These are phyloP conservation scores for Olyra latifolia DNA, from an alignment of 176 grass and related monocot species.

Conservation along the genomic window DNA sequence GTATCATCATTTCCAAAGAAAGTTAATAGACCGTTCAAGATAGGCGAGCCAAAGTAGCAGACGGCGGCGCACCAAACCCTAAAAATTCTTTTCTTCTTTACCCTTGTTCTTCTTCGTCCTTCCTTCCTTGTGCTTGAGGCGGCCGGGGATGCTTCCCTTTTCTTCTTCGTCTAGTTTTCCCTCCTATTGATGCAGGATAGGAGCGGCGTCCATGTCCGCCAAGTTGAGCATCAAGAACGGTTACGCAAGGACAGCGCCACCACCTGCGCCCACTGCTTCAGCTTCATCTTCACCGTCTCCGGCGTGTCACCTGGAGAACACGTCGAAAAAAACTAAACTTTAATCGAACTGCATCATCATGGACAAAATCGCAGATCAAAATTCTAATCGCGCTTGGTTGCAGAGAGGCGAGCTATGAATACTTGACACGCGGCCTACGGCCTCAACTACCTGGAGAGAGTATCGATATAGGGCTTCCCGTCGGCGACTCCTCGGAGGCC, in stretches of 20 bases:
- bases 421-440: background rate
- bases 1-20: background rate
- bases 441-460: slow-evolving; percentile 50
- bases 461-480: slow-evolving; percentile 67
- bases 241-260: slow-evolving; percentile 68
- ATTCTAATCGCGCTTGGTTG: background rate
- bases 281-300: slow-evolving; percentile 74
- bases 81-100: slow-evolving; percentile 37
- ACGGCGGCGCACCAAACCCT: slow-evolving; percentile 25
- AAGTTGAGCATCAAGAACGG: slow-evolving; percentile 30
- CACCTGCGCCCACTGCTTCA: slow-evolving; percentile 94
- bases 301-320: slow-evolving; percentile 54
- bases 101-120: background rate
- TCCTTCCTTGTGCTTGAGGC: slow-evolving; percentile 6
- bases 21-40: slow-evolving; percentile 9
- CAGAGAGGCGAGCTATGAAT: background rate
- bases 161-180: background rate
- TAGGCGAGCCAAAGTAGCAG: background rate
- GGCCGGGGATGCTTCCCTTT: slow-evolving; percentile 17
- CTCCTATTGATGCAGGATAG: background rate
- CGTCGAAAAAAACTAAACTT: background rate
- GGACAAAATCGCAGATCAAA: background rate
- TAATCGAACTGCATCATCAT: too few species aligned
- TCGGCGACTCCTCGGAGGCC: slow-evolving; percentile 58
- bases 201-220: background rate